Conservation (phyloP, 1,284 basidiomycete species). For the Trametes pubescens region DNA sequence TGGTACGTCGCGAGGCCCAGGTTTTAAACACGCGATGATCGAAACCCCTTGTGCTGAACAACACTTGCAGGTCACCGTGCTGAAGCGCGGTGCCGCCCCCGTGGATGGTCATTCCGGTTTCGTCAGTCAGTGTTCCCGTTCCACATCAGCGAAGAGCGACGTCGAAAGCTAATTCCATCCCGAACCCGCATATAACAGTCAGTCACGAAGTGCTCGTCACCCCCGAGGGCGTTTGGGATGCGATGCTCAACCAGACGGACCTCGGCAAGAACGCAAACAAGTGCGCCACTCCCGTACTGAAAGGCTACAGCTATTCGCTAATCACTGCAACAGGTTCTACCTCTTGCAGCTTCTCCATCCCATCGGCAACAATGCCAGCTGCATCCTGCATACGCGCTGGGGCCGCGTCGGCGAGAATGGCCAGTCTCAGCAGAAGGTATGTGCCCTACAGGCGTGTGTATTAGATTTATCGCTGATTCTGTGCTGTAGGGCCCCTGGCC, state of each 20-base stretch:
- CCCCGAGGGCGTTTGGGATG: conserved; percentile 63
- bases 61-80: conserved; percentile 55
- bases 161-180: background rate
- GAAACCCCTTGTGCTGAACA: conserved; percentile 14
- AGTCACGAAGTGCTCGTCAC: conserved; percentile 65
- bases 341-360: conserved; percentile 69
- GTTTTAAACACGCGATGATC: too few species aligned
- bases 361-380: conserved; percentile 49
- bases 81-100: conserved; percentile 68
- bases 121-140: conserved; percentile 52
- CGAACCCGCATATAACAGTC: conserved; percentile 39
- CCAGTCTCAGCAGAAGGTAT: conserved; percentile 58
- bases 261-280: conserved; percentile 70
- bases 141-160: too few species aligned
- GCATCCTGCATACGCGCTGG: conserved; percentile 63
- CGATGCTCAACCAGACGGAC: conserved; percentile 76
- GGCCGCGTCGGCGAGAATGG: conserved; percentile 68
- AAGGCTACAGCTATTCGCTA: background rate
- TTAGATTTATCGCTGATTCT: background rate
- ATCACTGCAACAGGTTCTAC: conserved; percentile 55
- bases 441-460: background rate
- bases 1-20: conserved; percentile 37
- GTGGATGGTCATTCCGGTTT: conserved; percentile 60
- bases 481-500: conserved; percentile 47
- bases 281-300: conserved; percentile 42